phyloP scores from a whole-genome alignment of 2,329 filamentous ascomycete genomes.

The Phoma herbarum region DNA sequence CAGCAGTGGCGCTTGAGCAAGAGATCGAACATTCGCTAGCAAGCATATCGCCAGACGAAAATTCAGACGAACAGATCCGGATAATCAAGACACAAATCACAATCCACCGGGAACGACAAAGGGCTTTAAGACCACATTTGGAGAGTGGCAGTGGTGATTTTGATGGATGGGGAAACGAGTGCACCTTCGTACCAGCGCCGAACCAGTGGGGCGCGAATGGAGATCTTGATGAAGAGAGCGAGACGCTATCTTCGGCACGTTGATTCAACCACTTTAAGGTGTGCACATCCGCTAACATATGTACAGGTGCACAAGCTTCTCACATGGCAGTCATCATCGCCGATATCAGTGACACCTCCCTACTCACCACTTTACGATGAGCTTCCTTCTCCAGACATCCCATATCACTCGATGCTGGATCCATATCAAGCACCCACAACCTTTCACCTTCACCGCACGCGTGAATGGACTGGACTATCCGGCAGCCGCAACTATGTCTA shows the following conservation, averaged over 20 bases:
- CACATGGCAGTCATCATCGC: slow-evolving; percentile 48
- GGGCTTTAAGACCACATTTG: slow-evolving; percentile 46
- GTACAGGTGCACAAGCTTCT: slow-evolving; percentile 47
- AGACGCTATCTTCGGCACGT: slow-evolving; percentile 48
- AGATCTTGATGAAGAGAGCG: slow-evolving; percentile 50
- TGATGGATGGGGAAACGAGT: slow-evolving; percentile 49
- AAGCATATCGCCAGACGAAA: slow-evolving; percentile 49
- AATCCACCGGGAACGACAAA: slow-evolving; percentile 48
- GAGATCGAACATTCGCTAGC: slow-evolving; percentile 44
- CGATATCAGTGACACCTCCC: slow-evolving; percentile 42
- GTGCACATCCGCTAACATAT: slow-evolving; percentile 15
- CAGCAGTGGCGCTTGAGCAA: slow-evolving; percentile 46
- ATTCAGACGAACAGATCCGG: slow-evolving; percentile 47
- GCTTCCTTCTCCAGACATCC: slow-evolving; percentile 45
- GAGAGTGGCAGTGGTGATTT: slow-evolving; percentile 49
- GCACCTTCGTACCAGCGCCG: slow-evolving; percentile 49
- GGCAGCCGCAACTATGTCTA: slow-evolving; percentile 49
- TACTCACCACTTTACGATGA: slow-evolving; percentile 38
- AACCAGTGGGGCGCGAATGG: slow-evolving; percentile 51
- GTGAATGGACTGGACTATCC: slow-evolving; percentile 48
- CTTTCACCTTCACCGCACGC: slow-evolving; percentile 50
- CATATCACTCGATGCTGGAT: slow-evolving; percentile 48
- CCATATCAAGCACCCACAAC: slow-evolving; percentile 44
- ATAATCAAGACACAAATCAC: slow-evolving; percentile 48
- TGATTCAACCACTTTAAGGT: not conserved